These are phyloP conservation scores for Trichoderma afroharzianum DNA, from an alignment of 2,329 filamentous ascomycete species.

Conservation along the genomic window DNA sequence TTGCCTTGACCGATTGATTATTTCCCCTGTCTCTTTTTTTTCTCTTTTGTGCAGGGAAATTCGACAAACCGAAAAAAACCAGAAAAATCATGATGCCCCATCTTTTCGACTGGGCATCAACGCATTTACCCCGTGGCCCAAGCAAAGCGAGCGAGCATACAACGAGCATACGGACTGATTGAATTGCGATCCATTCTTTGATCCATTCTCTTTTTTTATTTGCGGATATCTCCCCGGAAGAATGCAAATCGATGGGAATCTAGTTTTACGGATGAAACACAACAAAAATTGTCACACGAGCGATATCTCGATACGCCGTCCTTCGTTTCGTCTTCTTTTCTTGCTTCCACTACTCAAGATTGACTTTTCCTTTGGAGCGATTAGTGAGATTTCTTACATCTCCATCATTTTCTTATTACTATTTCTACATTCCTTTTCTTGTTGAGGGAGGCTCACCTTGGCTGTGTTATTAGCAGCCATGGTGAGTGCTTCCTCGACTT, in stretches of 20 bases:
- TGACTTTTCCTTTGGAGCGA: background rate
- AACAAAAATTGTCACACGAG: background rate
- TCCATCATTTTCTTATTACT: background rate
- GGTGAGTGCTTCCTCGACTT: background rate
- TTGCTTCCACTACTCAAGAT: background rate
- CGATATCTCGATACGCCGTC: background rate
- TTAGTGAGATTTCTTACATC: background rate
- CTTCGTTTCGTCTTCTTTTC: background rate
- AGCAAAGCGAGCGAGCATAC: background rate
- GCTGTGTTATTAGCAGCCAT: background rate
- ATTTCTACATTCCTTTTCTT: background rate
- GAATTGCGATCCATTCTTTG: constrained; percentile 8
- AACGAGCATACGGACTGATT: constrained; percentile 13
- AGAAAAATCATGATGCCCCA: background rate
- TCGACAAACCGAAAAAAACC: background rate
- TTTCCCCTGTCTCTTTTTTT: background rate
- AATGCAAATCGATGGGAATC: background rate
- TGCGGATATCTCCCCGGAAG: background rate
- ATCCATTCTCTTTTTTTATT: background rate
- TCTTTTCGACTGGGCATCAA: background rate
- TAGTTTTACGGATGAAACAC: background rate
- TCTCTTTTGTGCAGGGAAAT: background rate
- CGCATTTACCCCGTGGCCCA: background rate
- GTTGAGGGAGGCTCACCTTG: background rate
- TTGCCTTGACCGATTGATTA: background rate